A percentile compares a stretch with the other conserved stretches of the same genome.
Conservation (phyloP, 805 yeast species). For the Candida sonorensis region DNA sequence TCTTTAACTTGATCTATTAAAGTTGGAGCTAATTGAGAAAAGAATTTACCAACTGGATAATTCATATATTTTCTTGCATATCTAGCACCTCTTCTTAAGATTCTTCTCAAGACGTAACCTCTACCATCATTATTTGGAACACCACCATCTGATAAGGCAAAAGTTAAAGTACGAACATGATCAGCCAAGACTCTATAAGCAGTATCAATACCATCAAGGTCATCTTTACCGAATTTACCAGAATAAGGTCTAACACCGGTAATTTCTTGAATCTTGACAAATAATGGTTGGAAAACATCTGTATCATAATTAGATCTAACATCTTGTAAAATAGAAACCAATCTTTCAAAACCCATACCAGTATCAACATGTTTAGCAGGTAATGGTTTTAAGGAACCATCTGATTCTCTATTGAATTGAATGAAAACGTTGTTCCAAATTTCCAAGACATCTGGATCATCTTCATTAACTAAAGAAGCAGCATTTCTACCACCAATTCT, state of each 20-base stretch:
- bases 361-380: conserved; percentile 97
- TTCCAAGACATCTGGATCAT: conserved; percentile 96
- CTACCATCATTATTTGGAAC: conserved; percentile 99
- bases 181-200: conserved; percentile 98
- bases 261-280: conserved; percentile 79
- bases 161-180: conserved; percentile 94
- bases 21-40: conserved; percentile 88
- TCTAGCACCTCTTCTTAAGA: conserved; percentile 95
- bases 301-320: conserved; percentile 94
- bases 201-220: conserved; percentile 90
- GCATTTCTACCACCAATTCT: conserved; percentile 99
- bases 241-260: conserved; percentile 88
- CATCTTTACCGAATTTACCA: conserved; percentile 92
- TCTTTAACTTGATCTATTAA: conserved; percentile 81
- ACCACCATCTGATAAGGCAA: conserved; percentile 97
- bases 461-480: conserved; percentile 81
- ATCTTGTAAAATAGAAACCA: conserved; percentile 90
- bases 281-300: conserved; percentile 89
- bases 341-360: conserved; percentile 98
- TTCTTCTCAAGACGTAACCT: conserved; percentile 96
- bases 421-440: conserved; percentile 98
- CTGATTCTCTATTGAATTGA: conserved; percentile 93
- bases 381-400: conserved; percentile 66
- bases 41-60: conserved; percentile 91
- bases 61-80: conserved; percentile 94